phyloP scores from a whole-genome alignment of 1,284 basidiomycete species.

The Rhodotorula mucilaginosa region DNA sequence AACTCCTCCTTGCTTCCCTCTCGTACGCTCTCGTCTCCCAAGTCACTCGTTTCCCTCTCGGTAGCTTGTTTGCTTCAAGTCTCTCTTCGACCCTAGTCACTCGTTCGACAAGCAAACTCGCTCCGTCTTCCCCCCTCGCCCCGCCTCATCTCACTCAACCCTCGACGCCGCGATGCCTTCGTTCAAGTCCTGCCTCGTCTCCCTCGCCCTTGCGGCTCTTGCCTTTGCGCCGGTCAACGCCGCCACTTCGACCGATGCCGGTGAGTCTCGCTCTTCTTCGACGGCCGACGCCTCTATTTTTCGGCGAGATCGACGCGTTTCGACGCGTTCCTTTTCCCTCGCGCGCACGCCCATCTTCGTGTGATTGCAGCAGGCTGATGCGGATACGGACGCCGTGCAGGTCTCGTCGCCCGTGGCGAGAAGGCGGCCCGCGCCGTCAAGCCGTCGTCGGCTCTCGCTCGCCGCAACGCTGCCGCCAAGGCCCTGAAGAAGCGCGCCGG shows the following conservation, averaged over 20 bases:
- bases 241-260: not conserved
- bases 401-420: slow-evolving; percentile 18
- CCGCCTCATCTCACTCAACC: not conserved
- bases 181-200: slow-evolving; percentile 56
- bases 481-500: slow-evolving; percentile 25
- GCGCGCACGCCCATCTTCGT: not conserved
- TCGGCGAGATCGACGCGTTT: not conserved
- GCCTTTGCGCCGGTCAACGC: slow-evolving; percentile 67
- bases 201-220: slow-evolving; percentile 85
- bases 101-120: slow-evolving; percentile 12
- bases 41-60: slow-evolving; percentile 6
- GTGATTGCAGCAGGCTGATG: too few species aligned
- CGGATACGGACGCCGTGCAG: not conserved
- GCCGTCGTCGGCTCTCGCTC: slow-evolving; percentile 20
- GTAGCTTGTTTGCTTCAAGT: not conserved
- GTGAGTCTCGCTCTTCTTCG: not conserved
- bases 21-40: slow-evolving; percentile 1
- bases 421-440: slow-evolving; percentile 11
- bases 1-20: not conserved
- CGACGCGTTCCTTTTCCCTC: not conserved
- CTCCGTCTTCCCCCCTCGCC: not conserved
- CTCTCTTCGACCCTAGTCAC: slow-evolving; percentile 14
- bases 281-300: not conserved
- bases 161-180: slow-evolving; percentile 23
- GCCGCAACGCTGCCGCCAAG: slow-evolving; percentile 26